Evolutionary conservation across 257 asterid genomes (phyloP).

Genomic region (Pogostemon cablin): DNA sequence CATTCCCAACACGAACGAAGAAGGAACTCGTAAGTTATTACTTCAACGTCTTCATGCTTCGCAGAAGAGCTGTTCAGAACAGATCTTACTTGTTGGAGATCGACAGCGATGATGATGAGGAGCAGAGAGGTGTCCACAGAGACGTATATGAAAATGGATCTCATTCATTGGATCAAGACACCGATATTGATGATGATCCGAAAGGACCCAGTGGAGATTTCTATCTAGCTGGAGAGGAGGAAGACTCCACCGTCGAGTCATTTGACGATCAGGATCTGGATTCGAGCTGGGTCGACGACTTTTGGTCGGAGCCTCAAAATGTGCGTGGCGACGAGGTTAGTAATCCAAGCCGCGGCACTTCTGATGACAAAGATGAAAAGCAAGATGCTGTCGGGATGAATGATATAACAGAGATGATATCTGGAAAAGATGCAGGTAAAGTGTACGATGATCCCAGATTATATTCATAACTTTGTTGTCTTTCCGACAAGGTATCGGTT

Average conservation of each 20-base stretch:
- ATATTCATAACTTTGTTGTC: conserved; percentile 6
- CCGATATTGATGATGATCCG: conserved; percentile 32
- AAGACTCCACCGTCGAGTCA: conserved; percentile 58
- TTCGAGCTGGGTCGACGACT: conserved; percentile 43
- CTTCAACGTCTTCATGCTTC: conserved; percentile 77
- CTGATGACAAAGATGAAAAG: conserved; percentile 29
- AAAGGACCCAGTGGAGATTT: conserved; percentile 23
- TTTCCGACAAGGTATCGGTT: not conserved
- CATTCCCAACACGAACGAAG: conserved; percentile 59
- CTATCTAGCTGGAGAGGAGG: conserved; percentile 47
- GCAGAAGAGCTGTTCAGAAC: conserved; percentile 71
- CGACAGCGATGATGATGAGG: conserved; percentile 92
- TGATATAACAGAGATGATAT: conserved; percentile 6
- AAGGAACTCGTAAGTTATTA: conserved; percentile 78
- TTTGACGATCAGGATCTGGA: conserved; percentile 48
- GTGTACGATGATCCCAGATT: conserved; percentile 26
- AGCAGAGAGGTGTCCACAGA: conserved; percentile 48
- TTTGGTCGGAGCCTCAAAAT: conserved; percentile 44
- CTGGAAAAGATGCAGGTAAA: conserved; percentile 24
- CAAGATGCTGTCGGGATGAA: conserved; percentile 31
- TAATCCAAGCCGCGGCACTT: conserved; percentile 20
- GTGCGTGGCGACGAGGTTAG: not conserved
- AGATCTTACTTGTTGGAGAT: conserved; percentile 61
- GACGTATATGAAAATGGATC: conserved; percentile 31
- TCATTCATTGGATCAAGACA: conserved; percentile 30